Base-by-base conservation (phyloP, 805 yeast genomes). In the Saccharomycopsis sp. region DNA sequence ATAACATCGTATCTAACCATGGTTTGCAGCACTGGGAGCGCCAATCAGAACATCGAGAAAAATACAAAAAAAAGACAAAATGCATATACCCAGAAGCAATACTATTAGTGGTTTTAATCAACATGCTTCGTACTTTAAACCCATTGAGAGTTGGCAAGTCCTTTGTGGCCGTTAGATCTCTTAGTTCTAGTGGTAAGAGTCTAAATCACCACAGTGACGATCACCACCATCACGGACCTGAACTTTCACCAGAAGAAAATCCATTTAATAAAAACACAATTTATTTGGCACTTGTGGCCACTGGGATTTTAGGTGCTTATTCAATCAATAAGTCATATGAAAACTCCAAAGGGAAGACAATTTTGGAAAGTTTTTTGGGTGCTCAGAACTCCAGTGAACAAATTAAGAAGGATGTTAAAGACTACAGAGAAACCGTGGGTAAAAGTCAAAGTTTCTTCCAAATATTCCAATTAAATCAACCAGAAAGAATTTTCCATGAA, bases 141-240 rank as follows among this genome's bases (percentile, higher is more conserved):
- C 20, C 35, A 9, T 14, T 31, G 19, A 31, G 19, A 14, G 17
- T 6, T 31, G 19, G 20, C 35, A 31, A 20, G 7, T 20, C 20
- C 20, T 8, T 14, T 9, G 35, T 14, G 20, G 17, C 19, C 11
- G 35, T 20, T 9, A 31, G 35, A 31, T 20, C 14, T 8, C 17
- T 31, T 31, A 14, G 20, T 31, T 17, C 17, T 8, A 31, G 35
- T 31, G 20, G 17, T 14, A 31, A 14, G 6, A 7, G 6, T 7
- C 17, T 31, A 17, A 31, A 40, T 23, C 40, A 40, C 38, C 48
- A 44, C 21, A 41, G 44, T 14, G 43, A 44, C 21, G 43, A 47
- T 1, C 41, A 43, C 37, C 46, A 43, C 36, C 50, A 46, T 24
- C 50, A 46, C 33, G 50, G 50, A 4, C 50, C 50, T 24, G 52